These are phyloP conservation scores for Eucalyptus cloeziana DNA, from an alignment of 345 rosid genomes.

Conservation along the genomic window DNA sequence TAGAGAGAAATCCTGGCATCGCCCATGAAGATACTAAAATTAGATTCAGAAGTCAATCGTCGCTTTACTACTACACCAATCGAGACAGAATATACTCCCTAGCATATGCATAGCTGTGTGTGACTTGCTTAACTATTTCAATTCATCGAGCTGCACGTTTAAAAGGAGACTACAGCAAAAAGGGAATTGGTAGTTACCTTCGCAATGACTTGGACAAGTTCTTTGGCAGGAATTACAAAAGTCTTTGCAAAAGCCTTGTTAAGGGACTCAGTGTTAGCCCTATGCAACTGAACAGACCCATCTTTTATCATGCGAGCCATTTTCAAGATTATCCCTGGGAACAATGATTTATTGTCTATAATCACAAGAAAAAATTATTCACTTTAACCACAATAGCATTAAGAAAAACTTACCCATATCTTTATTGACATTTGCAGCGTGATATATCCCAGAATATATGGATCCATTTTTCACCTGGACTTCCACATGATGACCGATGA, in stretches of 20 bases:
- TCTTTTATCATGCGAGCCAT: slow-evolving; percentile 80
- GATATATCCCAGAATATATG: slow-evolving; percentile 68
- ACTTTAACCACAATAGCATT: background rate
- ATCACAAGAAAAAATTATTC: background rate
- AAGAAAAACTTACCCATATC: slow-evolving; percentile 51
- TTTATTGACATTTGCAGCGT: slow-evolving; percentile 63
- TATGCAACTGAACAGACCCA: slow-evolving; percentile 41
- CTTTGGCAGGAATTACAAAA: slow-evolving; percentile 64
- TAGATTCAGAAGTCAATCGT: background rate
- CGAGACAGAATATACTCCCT: background rate
- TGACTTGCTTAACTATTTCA: background rate
- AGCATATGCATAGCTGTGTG: background rate
- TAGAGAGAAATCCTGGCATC: slow-evolving; percentile 65
- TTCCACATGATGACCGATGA: slow-evolving; percentile 79
- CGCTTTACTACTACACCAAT: background rate
- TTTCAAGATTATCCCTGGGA: slow-evolving; percentile 76
- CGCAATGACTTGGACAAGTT: slow-evolving; percentile 85
- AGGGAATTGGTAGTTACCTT: slow-evolving; percentile 32
- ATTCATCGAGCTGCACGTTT: background rate
- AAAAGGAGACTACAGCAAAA: background rate
- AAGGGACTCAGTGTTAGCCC: slow-evolving; percentile 32
- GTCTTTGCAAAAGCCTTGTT: slow-evolving; percentile 62
- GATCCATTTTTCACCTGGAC: slow-evolving; percentile 89
- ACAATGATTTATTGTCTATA: background rate
- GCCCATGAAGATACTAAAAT: background rate